Evolutionary conservation across 2,329 filamentous ascomycete species (phyloP), one percentile per base, ranked within the genome.

Genomic region (Botrytis aclada): DNA sequence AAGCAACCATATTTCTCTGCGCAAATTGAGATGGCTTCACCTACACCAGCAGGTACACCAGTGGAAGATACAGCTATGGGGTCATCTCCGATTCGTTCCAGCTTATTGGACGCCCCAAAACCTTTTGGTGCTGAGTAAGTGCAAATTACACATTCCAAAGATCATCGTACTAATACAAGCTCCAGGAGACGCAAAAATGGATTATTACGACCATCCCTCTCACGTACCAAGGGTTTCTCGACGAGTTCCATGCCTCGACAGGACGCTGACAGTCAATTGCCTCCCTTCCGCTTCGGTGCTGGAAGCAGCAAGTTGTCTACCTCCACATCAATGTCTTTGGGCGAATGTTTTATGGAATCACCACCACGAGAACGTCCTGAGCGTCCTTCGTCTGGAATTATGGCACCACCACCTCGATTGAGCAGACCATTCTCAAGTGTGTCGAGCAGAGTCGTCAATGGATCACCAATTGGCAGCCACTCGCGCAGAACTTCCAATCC

Each of bases 341-440:
- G 90, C 77, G 93, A 97, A 81, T 94, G 92, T 84, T 97, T 97
- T 81, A 87, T 77, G 71, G 89, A 92, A 77, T 96, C 94, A 20
- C 93, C 95, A 4, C 90, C 91, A 22, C 91, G 91, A 76, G 90
- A 95, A 77, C 86, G 88, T 73, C 86, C 89, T 71, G 84, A 88
- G 39, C 84, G 88, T 78, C 88, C 85, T 62, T 87, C 83, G 75
- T 83, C 84, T 73, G 85, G 82, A 74, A 83, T 88, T 63, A 85
- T 89, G 76, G 85, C 87, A n/a, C 85, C 88, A 32, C 86, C 90
- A 32, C 65, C 65, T 56, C 89, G 91, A 58, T 83, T 89, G 64
- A 90, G 92, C 78, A 86, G 89, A 74, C 87, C 92, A 58, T 92
- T 94, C 75, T 84, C 87, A 64, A 87, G 88, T 78, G 84, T 89